Percentiles rank a stretch among this genome's conserved stretches.
Evolutionary conservation across 192 early-diverging fungal species (phyloP).

Genomic region (Coemansia sp.): DNA sequence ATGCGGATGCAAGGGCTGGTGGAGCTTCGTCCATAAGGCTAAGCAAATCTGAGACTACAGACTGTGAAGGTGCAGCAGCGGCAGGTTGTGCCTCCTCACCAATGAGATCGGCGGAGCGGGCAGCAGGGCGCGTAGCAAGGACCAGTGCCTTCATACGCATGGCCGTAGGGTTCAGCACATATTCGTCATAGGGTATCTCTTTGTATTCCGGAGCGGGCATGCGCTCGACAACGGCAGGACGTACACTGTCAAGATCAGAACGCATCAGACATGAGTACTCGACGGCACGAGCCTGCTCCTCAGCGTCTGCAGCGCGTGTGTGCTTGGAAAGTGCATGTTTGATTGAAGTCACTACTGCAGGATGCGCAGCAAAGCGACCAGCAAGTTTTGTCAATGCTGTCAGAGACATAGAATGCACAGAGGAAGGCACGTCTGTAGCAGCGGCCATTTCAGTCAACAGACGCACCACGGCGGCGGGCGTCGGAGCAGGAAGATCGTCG

Average conservation of each 20-base stretch:
- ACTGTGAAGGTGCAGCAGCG: slow-evolving; percentile 24
- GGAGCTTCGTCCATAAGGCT: slow-evolving; percentile 64
- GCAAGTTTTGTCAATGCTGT: slow-evolving; percentile 89
- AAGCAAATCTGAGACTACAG: slow-evolving; percentile 56
- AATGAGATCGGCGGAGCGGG: slow-evolving; percentile 20
- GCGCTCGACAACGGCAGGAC: slow-evolving; percentile 81
- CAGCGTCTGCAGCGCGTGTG: slow-evolving; percentile 75
- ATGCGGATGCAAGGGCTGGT: background rate
- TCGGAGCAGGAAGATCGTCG: slow-evolving; percentile 34
- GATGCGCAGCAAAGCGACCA: slow-evolving; percentile 64
- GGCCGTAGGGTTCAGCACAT: slow-evolving; percentile 52
- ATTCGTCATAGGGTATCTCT: slow-evolving; percentile 49
- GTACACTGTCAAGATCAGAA: slow-evolving; percentile 65
- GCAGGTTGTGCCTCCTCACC: slow-evolving; percentile 14
- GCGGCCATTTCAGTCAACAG: slow-evolving; percentile 73
- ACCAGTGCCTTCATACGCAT: slow-evolving; percentile 52
- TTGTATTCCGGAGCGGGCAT: slow-evolving; percentile 83
- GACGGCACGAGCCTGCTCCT: slow-evolving; percentile 92
- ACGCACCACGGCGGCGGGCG: slow-evolving; percentile 69
- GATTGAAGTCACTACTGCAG: slow-evolving; percentile 48
- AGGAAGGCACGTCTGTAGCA: slow-evolving; percentile 76
- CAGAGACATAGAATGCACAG: slow-evolving; percentile 79
- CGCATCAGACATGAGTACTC: slow-evolving; percentile 81
- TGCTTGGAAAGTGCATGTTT: slow-evolving; percentile 62
- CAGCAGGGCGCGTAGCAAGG: slow-evolving; percentile 22